Evolutionary conservation across 208 protist genomes (phyloP).

Genomic region (Perkinsela sp.): DNA sequence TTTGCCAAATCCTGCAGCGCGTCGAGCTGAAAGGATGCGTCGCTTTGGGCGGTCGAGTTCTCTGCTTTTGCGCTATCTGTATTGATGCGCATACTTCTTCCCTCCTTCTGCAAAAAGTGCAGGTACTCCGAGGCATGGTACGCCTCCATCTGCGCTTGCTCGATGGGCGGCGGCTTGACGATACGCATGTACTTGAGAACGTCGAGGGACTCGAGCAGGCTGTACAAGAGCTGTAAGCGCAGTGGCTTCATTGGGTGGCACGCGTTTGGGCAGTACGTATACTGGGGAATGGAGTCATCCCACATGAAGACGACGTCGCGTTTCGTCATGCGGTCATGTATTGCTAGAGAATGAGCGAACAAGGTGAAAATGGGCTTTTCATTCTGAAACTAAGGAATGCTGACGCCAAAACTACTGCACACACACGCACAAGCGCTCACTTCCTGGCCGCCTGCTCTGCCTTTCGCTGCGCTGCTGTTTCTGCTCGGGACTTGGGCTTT

Average conservation of each 20-base stretch:
- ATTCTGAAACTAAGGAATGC: too few relatives aligned
- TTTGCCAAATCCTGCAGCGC: background rate
- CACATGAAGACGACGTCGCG: background rate
- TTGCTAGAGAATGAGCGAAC: too few relatives aligned
- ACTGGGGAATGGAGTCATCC: background rate
- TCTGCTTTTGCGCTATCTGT: background rate
- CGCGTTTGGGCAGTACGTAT: background rate
- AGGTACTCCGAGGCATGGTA: background rate
- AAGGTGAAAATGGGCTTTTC: too few relatives aligned
- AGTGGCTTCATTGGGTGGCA: background rate
- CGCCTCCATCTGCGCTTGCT: background rate
- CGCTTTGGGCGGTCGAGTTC: background rate
- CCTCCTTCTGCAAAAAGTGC: background rate
- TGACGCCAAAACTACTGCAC: too few relatives aligned
- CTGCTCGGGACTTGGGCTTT: background rate
- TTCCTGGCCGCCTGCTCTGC: too few relatives aligned
- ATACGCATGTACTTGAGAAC: background rate
- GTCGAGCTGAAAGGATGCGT: background rate
- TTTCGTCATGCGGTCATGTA: background rate
- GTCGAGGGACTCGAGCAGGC: background rate
- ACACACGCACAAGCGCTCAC: too few relatives aligned
- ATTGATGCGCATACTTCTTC: background rate
- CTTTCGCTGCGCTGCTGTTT: background rate
- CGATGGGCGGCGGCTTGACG: background rate
- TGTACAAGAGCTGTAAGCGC: background rate